Conservation (phyloP, 2,329 filamentous ascomycete species). For the Aspergillus fumigatiaffinis region DNA sequence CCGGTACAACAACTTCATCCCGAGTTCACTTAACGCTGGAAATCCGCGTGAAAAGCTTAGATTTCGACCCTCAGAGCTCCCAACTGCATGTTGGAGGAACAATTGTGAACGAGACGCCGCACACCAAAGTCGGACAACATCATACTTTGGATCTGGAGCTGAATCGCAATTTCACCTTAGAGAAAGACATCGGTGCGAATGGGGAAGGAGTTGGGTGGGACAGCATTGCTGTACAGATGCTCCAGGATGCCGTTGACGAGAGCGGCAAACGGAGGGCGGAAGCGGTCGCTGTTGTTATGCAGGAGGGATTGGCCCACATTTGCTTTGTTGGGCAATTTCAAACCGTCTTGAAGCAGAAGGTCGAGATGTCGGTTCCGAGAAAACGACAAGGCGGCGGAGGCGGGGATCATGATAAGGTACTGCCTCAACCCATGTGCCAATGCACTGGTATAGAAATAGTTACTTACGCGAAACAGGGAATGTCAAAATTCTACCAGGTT, state of each 20-base stretch:
- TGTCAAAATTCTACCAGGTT: constrained; percentile 74
- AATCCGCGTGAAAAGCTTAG: constrained; percentile 61
- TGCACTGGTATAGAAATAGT: background rate
- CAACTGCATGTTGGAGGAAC: constrained; percentile 66
- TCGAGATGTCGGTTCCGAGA: constrained; percentile 46
- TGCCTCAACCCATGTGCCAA: background rate
- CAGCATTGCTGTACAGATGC: constrained; percentile 72
- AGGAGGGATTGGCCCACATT: constrained; percentile 61
- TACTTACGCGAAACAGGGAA: constrained; percentile 46
- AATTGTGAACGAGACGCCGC: constrained; percentile 63
- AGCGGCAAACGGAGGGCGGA: constrained; percentile 67
- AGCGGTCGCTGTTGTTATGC: constrained; percentile 87
- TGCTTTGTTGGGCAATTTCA: constrained; percentile 49
- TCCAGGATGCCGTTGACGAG: constrained; percentile 74
- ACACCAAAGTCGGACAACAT: constrained; percentile 63
- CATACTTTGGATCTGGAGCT: constrained; percentile 82
- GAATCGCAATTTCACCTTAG: constrained; percentile 79
- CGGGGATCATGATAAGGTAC: constrained; percentile 47
- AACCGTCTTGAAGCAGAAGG: constrained; percentile 47
- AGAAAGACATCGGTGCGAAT: constrained; percentile 62
- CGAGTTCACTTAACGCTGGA: constrained; percentile 63
- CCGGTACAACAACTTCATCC: constrained; percentile 59
- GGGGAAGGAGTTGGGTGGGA: constrained; percentile 68
- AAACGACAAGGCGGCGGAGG: constrained; percentile 46
- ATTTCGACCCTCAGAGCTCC: constrained; percentile 66